phyloP scores from a whole-genome alignment of 2,329 filamentous ascomycete species.

The Fusarium virguliforme region DNA sequence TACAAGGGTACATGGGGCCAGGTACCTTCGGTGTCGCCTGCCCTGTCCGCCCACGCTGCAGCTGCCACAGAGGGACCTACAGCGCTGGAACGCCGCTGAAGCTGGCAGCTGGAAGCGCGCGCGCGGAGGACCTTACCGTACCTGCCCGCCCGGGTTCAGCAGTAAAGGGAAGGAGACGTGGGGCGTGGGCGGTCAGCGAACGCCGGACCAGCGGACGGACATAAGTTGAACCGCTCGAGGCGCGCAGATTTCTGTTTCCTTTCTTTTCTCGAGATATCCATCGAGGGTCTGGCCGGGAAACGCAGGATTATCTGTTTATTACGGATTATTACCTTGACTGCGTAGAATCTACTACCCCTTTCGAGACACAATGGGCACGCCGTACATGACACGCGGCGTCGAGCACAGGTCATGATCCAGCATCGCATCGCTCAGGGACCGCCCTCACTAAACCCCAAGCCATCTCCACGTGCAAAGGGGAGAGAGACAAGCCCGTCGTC shows the following conservation, averaged over 20 bases:
- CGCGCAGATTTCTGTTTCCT: slow-evolving; percentile 33
- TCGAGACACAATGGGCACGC: slow-evolving; percentile 4
- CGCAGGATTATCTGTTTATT: neutral
- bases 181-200: slow-evolving; percentile 41
- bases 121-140: neutral
- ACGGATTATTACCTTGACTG: neutral
- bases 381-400: slow-evolving; percentile 12
- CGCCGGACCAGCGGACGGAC: slow-evolving; percentile 48
- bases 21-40: slow-evolving; percentile 28
- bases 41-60: neutral
- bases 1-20: slow-evolving; percentile 23
- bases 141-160: neutral
- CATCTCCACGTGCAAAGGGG: slow-evolving; percentile 38
- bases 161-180: slow-evolving; percentile 22
- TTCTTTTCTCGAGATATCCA: slow-evolving; percentile 4
- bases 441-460: slow-evolving; percentile 22
- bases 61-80: slow-evolving; percentile 17
- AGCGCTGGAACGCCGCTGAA: slow-evolving; percentile 21
- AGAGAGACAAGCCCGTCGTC: slow-evolving; percentile 23
- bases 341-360: neutral
- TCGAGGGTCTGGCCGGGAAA: neutral
- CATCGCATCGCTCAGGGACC: slow-evolving; percentile 19
- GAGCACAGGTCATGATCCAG: slow-evolving; percentile 18
- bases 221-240: slow-evolving; percentile 44
- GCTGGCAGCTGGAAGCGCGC: slow-evolving; percentile 30